phyloP scores from a whole-genome alignment of 2,329 filamentous ascomycete species.

The Aspergillus calidoustus region DNA sequence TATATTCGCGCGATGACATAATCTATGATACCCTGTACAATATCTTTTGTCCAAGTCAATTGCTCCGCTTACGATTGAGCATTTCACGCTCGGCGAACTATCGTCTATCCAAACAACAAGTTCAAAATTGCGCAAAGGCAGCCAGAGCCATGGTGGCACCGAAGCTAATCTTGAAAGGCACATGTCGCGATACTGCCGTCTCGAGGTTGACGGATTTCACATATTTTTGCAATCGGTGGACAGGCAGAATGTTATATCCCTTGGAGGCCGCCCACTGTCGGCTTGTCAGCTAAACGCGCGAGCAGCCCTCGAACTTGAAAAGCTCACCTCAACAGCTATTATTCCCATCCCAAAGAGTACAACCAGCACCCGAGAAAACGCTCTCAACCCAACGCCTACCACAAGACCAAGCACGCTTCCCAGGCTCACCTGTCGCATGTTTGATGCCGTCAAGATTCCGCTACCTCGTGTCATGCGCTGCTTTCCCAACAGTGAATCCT shows the following conservation, averaged over 20 bases:
- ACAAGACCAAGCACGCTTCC: conserved; percentile 52
- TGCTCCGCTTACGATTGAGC: neutral
- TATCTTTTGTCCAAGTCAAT: neutral
- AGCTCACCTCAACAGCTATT: conserved; percentile 49
- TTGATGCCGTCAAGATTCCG: conserved; percentile 37
- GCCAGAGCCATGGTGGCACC: conserved; percentile 50
- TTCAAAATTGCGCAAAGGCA: conserved; percentile 50
- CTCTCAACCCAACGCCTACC: conserved; percentile 48
- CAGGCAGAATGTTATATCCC: conserved; percentile 51
- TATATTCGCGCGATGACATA: conserved; percentile 19
- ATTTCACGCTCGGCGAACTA: neutral
- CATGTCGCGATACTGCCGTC: conserved; percentile 42
- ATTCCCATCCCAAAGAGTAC: conserved; percentile 50
- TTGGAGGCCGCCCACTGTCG: conserved; percentile 50
- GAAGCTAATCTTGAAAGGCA: conserved; percentile 53
- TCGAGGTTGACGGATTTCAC: conserved; percentile 47
- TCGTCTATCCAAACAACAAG: neutral
- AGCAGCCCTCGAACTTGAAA: neutral
- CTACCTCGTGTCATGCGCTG: conserved; percentile 26
- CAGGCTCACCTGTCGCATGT: conserved; percentile 50
- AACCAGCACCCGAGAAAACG: conserved; percentile 50
- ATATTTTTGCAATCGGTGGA: conserved; percentile 46
- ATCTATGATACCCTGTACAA: conserved; percentile 42
- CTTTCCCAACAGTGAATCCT: conserved; percentile 31
- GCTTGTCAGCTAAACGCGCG: neutral